Evolutionary conservation across 192 early-diverging fungal genomes (phyloP).

Genomic region (Funneliformis geosporum): DNA sequence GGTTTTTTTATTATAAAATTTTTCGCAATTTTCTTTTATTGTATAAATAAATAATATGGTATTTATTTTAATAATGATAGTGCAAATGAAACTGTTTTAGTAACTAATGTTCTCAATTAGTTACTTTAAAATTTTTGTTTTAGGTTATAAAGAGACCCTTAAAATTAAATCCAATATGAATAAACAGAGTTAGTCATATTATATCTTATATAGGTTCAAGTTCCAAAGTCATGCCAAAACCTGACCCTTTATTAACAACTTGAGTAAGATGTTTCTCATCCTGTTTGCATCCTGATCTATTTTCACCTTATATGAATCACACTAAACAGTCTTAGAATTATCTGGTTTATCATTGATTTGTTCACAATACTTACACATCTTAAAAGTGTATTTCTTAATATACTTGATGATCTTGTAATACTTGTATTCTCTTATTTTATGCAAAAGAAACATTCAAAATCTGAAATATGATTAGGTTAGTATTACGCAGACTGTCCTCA

Average conservation of each 20-base stretch:
- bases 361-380: not conserved
- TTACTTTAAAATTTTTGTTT: no score
- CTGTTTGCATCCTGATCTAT: not conserved
- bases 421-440: not conserved
- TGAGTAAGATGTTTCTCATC: conserved; percentile 6
- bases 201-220: no score
- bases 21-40: no score
- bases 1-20: no score
- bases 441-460: conserved; percentile 1
- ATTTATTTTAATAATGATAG: no score
- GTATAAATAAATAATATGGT: no score
- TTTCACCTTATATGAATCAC: not conserved
- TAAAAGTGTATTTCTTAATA: not conserved
- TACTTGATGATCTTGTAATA: not conserved
- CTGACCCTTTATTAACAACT: not conserved
- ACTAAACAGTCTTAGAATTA: no score
- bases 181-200: no score
- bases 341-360: not conserved
- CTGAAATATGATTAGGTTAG: not conserved
- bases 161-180: no score
- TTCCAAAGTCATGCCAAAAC: not conserved
- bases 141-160: no score
- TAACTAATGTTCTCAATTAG: no score
- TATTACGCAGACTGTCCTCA: not conserved
- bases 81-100: no score